Percentiles rank a stretch among this genome's conserved stretches.
These are phyloP conservation scores for Nakazawaea wyomingensis DNA, from an alignment of 805 yeast genomes.

Conservation along the genomic window DNA sequence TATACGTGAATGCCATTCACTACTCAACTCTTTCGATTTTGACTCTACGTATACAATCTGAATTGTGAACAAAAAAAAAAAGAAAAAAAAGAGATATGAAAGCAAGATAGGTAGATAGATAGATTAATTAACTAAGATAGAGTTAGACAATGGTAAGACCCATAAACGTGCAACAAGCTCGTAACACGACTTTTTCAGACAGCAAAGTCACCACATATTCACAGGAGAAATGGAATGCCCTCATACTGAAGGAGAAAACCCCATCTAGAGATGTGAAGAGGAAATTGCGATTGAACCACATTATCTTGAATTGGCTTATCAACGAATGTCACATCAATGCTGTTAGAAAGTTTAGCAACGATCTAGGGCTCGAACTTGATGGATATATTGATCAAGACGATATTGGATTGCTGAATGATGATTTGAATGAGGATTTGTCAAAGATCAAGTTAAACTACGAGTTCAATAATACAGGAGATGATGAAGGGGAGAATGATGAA, in stretches of 20 bases:
- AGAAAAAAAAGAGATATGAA: not conserved
- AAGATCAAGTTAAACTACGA: constrained; percentile 17
- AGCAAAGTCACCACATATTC: not conserved
- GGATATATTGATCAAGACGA: constrained; percentile 18
- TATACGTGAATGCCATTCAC: no score
- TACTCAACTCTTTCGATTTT: no score
- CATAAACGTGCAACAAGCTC: not conserved
- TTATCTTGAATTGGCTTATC: constrained; percentile 69
- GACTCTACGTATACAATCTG: no score
- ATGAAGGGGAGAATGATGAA: constrained; percentile 10
- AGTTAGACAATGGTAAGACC: not conserved
- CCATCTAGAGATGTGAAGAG: not conserved
- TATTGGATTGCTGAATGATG: constrained; percentile 25
- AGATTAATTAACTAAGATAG: no score
- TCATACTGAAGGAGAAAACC: constrained; percentile 8
- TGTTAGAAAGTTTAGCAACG: constrained; percentile 55
- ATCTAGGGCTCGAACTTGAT: constrained; percentile 33
- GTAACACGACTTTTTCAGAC: not conserved
- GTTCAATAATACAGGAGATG: constrained; percentile 9
- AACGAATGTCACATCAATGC: constrained; percentile 75
- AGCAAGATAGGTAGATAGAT: not conserved
- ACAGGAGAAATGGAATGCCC: constrained; percentile 10
- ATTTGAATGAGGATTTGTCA: constrained; percentile 21
- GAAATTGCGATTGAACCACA: constrained; percentile 34
- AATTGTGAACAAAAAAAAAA: not conserved